phyloP scores from a whole-genome alignment of 2,329 filamentous ascomycete species.

The Neurospora crassa region DNA sequence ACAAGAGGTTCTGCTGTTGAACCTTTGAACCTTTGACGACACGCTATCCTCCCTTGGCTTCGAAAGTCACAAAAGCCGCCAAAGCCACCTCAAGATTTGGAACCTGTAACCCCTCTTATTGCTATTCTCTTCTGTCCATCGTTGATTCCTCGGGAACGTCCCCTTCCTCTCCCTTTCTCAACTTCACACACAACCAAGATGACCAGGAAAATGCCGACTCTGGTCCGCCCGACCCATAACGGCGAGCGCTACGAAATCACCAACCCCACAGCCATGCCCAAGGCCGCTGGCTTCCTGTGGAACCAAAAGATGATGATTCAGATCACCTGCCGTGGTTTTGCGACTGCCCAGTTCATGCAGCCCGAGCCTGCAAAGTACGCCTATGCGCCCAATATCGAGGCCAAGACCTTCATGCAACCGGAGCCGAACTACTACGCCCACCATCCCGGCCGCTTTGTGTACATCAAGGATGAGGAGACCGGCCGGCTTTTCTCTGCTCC shows the following conservation, averaged over 20 bases:
- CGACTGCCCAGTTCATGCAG: constrained; percentile 51
- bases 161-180: background rate
- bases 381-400: constrained; percentile 48
- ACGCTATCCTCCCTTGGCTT: background rate
- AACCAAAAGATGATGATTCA: constrained; percentile 54
- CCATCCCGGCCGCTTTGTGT: constrained; percentile 49
- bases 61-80: background rate
- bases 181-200: constrained; percentile 8
- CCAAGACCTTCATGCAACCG: constrained; percentile 51
- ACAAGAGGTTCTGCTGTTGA: background rate
- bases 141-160: background rate
- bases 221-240: constrained; percentile 34
- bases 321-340: constrained; percentile 48
- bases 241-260: constrained; percentile 46
- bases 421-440: constrained; percentile 50
- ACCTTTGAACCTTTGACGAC: background rate
- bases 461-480: constrained; percentile 46
- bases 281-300: constrained; percentile 48
- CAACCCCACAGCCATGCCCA: constrained; percentile 45
- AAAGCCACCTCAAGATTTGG: background rate
- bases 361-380: constrained; percentile 51
- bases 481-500: constrained; percentile 43
- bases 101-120: background rate
- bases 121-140: background rate
- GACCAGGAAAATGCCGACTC: constrained; percentile 15